Percentiles rank a stretch among this genome's conserved stretches.
These are phyloP conservation scores for Gossypium gossypioides DNA, from an alignment of 441 rosid genomes.

Conservation along the genomic window DNA sequence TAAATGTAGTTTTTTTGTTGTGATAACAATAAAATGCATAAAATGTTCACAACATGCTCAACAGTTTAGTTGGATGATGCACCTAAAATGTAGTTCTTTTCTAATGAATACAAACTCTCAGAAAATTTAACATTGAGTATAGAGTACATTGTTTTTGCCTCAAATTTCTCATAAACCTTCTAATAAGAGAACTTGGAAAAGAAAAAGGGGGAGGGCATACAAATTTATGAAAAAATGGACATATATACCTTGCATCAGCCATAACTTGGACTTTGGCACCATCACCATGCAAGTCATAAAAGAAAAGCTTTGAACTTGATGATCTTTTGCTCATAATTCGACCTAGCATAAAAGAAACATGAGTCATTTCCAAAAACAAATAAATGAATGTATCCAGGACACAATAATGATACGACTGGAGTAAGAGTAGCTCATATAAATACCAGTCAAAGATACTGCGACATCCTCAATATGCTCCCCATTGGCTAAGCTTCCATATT, in stretches of 20 bases:
- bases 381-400: background rate
- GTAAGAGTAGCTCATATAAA: background rate
- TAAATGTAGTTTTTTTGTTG: background rate
- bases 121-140: background rate
- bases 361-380: background rate
- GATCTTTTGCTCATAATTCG: conserved; percentile 71
- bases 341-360: conserved; percentile 30
- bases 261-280: conserved; percentile 73
- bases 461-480: conserved; percentile 59
- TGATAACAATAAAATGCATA: background rate
- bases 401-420: background rate
- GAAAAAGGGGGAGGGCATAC: background rate
- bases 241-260: conserved; percentile 64
- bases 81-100: background rate
- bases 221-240: background rate
- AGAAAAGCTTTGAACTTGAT: conserved; percentile 68
- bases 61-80: background rate
- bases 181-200: background rate
- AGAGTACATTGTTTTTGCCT: background rate
- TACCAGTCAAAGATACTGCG: conserved; percentile 53
- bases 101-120: background rate
- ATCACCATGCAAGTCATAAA: conserved; percentile 58
- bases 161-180: background rate
- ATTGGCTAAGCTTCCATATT: conserved; percentile 38
- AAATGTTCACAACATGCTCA: background rate